Percentiles rank a stretch among this genome's conserved stretches.
Evolutionary conservation across 495 filamentous ascomycete genomes (phyloP).

Genomic region (Trichoderma gamsii): DNA sequence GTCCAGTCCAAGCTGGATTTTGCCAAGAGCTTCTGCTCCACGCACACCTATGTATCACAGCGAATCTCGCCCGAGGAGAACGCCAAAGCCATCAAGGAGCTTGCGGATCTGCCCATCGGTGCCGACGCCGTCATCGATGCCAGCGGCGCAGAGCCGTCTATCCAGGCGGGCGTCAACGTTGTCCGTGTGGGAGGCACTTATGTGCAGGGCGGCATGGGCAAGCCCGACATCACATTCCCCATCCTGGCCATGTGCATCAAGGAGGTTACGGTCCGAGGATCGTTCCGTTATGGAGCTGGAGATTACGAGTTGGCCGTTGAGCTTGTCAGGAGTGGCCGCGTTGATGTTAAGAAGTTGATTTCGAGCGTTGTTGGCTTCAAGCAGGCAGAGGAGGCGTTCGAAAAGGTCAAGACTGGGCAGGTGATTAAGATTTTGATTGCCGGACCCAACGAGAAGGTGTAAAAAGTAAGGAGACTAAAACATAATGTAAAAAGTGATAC

Average conservation of each 20-base stretch:
- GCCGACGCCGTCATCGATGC: conserved; percentile 81
- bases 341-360: conserved; percentile 68
- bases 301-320: conserved; percentile 76
- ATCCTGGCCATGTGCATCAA: conserved; percentile 76
- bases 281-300: conserved; percentile 75
- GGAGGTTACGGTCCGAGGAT: conserved; percentile 73
- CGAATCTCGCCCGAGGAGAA: conserved; percentile 56
- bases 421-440: conserved; percentile 83
- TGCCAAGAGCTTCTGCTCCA: conserved; percentile 59
- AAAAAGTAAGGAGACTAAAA: conserved; percentile 5
- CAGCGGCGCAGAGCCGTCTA: conserved; percentile 68
- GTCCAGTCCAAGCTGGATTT: conserved; percentile 63
- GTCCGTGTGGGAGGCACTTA: conserved; percentile 69
- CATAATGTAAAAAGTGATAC: conserved; percentile 16
- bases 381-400: conserved; percentile 70
- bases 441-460: conserved; percentile 53
- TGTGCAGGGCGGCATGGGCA: conserved; percentile 82
- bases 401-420: conserved; percentile 66
- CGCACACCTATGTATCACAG: conserved; percentile 56
- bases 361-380: conserved; percentile 63
- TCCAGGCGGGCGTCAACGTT: conserved; percentile 67
- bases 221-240: conserved; percentile 68
- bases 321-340: conserved; percentile 54
- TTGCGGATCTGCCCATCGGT: conserved; percentile 48
- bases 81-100: conserved; percentile 50